Percentiles rank a stretch among this genome's conserved stretches.
phyloP scores from a whole-genome alignment of 2,329 filamentous ascomycete genomes.

The Curvularia sp. region DNA sequence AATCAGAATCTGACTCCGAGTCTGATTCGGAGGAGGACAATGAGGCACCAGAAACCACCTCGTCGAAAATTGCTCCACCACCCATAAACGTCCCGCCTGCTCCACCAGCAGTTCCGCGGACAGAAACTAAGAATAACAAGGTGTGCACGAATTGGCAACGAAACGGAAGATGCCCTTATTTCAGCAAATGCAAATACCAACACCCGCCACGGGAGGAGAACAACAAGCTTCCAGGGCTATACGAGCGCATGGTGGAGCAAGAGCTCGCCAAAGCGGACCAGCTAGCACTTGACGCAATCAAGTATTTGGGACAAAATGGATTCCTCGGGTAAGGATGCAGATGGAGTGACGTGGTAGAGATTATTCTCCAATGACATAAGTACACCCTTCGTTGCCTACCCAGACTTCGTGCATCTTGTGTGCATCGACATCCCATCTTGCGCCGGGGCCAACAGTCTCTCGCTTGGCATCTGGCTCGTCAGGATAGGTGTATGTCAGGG shows the following conservation, averaged over 20 bases:
- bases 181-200: slow-evolving; percentile 33
- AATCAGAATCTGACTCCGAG: slow-evolving; percentile 32
- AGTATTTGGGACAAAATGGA: slow-evolving; percentile 53
- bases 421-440: slow-evolving; percentile 71
- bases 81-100: slow-evolving; percentile 26
- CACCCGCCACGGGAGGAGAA: slow-evolving; percentile 34
- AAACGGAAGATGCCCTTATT: slow-evolving; percentile 39
- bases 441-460: slow-evolving; percentile 66
- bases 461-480: slow-evolving; percentile 63
- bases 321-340: slow-evolving; percentile 47
- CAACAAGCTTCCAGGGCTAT: slow-evolving; percentile 33
- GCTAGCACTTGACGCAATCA: slow-evolving; percentile 55
- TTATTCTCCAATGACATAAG: slow-evolving; percentile 68
- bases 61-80: slow-evolving; percentile 43
- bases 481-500: slow-evolving; percentile 72
- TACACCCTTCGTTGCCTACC: slow-evolving; percentile 71
- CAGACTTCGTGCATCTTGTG: slow-evolving; percentile 71
- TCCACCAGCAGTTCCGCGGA: slow-evolving; percentile 10
- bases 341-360: too few species aligned
- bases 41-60: slow-evolving; percentile 46
- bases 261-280: slow-evolving; percentile 53
- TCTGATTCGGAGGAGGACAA: slow-evolving; percentile 31
- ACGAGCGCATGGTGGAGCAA: slow-evolving; percentile 52
- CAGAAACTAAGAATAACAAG: slow-evolving; percentile 16
- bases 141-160: slow-evolving; percentile 37